A percentile compares a stretch with the other conserved stretches of the same genome.
Evolutionary conservation across 225 moss, liverwort and hornwort genomes (phyloP).

Genomic region (Bryoerythrophyllum caledonicum): DNA sequence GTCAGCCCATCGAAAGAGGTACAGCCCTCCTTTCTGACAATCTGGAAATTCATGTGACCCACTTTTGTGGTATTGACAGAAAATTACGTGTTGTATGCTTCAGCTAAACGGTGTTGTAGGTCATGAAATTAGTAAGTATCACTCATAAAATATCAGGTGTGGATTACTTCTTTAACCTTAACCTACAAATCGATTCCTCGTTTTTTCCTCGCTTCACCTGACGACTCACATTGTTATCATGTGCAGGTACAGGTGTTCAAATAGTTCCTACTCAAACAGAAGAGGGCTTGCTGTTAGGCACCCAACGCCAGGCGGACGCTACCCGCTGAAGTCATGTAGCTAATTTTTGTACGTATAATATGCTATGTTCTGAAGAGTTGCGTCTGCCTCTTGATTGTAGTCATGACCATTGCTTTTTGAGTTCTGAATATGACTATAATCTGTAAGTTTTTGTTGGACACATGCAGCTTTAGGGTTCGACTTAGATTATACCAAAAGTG

Average conservation of each 20-base stretch:
- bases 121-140: background rate
- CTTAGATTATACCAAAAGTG: no score
- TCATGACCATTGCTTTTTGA: background rate
- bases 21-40: conserved; percentile 3
- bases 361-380: background rate
- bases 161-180: background rate
- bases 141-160: background rate
- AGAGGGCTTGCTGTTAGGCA: conserved; percentile 55
- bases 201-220: conserved; percentile 6
- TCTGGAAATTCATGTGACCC: background rate
- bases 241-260: conserved; percentile 30
- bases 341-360: background rate
- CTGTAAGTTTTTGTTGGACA: no score
- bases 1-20: conserved; percentile 33
- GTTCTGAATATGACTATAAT: background rate
- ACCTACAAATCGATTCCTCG: background rate
- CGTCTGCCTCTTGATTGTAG: background rate
- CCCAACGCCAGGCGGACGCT: conserved; percentile 40
- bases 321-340: conserved; percentile 27
- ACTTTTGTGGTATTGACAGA: background rate
- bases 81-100: background rate
- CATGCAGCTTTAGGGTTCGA: no score
- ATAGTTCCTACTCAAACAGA: conserved; percentile 47
- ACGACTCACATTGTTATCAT: background rate
- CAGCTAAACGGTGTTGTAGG: background rate